A percentile compares a stretch with the other conserved stretches of the same genome.
Evolutionary conservation across 176 grass and related monocot species (phyloP).

Genomic region (Oryza longistaminata): DNA sequence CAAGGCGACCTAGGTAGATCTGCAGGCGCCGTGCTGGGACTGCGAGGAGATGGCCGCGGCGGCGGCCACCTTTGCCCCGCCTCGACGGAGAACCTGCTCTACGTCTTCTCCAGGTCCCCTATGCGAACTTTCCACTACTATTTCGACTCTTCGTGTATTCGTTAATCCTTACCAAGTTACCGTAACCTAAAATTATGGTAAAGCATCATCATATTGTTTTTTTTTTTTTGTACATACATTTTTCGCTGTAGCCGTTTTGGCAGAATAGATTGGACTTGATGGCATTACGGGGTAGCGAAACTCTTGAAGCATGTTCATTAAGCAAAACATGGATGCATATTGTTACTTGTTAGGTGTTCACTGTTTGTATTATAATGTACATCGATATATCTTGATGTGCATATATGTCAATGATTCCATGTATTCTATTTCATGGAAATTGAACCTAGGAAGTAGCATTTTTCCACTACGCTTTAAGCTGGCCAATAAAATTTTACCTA

Average conservation of each 20-base stretch:
- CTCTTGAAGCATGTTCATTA: background rate
- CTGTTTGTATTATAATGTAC: background rate
- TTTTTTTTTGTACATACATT: background rate
- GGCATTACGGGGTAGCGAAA: background rate
- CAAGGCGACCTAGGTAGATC: too few species aligned
- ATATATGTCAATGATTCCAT: background rate
- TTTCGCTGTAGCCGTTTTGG: background rate
- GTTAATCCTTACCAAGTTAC: background rate
- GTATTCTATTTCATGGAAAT: background rate
- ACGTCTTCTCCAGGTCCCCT: background rate
- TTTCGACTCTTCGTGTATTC: background rate
- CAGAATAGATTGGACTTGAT: background rate
- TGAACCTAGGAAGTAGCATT: background rate
- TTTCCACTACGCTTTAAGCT: background rate
- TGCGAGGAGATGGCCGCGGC: too few species aligned
- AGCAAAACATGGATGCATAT: background rate
- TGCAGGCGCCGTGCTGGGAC: too few species aligned
- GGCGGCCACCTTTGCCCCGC: too few species aligned
- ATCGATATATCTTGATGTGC: too few species aligned
- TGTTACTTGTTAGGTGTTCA: background rate
- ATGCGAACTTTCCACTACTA: too few species aligned
- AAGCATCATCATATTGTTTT: too few species aligned
- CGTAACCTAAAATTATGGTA: too few species aligned
- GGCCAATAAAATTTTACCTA: background rate
- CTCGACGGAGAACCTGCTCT: background rate